Evolutionary conservation across 2,329 filamentous ascomycete genomes (phyloP), one percentile per base, ranked within the genome.

Genomic region (Aureobasidium subglaciale): DNA sequence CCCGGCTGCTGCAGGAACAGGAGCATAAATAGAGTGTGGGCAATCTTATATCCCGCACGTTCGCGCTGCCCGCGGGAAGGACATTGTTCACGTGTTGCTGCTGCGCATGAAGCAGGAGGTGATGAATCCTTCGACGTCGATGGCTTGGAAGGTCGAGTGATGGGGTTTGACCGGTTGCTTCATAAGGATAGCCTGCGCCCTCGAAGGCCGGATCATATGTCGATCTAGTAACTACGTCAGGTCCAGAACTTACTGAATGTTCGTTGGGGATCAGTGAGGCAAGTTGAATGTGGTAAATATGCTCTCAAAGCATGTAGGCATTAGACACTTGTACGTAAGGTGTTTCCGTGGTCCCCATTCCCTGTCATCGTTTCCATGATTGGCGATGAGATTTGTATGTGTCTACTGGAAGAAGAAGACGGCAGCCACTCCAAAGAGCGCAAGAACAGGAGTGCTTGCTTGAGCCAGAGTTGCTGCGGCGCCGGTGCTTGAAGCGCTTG

Each of bases 401-500:
- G n/a, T 27, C 27, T 48, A 48, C 38, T 58, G 46, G 24, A 48
- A 65, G 65, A 70, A 73, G 43, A 68, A 67, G 56, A 74, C 67
- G 30, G 70, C 72, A 55, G 69, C 73, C 18, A 70, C 64, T 50
- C 68, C 71, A 55, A 72, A 67, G 56, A 73, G 63, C 57, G 73
- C 65, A 50, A 74, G 63, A 32, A 71, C 68, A 35, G 75, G 46
- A 16, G 69, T 69, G 64, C 68, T 71, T 20, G 56, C 53, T n/a
- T 53, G 45, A 53, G 64, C 62, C 43, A 65, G 61, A 30, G 59
- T 48, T 32, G 54, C 43, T 20, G 54, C 42, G 11, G 54, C 42
- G 20, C 43, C 43, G 15, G 43, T 56, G 25, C 46, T 43, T 7
- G 35, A 52, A 40, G 37, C 29, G 24, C 30, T 30, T 27, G 38